Evolutionary conservation across 2,329 filamentous ascomycete species (phyloP), one percentile per base, ranked within the genome.

Genomic region (Hypocreales sp.): DNA sequence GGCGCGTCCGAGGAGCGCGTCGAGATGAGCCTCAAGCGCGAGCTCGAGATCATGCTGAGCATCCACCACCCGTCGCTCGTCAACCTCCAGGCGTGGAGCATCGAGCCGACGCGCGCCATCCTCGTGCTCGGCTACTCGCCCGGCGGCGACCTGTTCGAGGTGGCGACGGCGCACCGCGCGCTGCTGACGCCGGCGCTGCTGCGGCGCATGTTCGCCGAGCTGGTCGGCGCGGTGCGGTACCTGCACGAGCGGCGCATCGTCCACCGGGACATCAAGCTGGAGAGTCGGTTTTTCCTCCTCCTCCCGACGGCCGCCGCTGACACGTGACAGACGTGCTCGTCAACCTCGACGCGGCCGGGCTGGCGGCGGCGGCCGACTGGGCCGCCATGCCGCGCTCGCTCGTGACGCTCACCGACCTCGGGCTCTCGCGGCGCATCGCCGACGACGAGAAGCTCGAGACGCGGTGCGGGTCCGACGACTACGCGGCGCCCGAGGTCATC

Each of bases 251-350:
- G 80, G 41, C 76, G 72, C 39, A 93, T 98, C 46, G 87, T 95
- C 29, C 90, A 98, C 49, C 74, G 90, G 33, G 90, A 98, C 51
- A 92, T 98, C 53, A 98, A 98, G 57, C 74, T 98, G 32, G 90
- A 98, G 62, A 69, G 81, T 90, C 67, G 55, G 75, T 63, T 20
- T 25, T 13, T 11, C 8, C 7, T 5, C 13, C 10, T 13, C 12
- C 5, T 8, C 15, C 11, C 25, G 14, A 8, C 2, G n/a, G n/a
- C n/a, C n/a, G n/a, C n/a, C n/a, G 29, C 31, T 31, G 9, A 29
- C 24, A 29, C 22, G 22, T n/a, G n/a, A 2, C 45, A 92, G 83
- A 95, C 50, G 82, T 94, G 22, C 73, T 98, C 17, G 79, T 95
- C 42, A 95, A 93, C 46, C 63, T 93, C 25, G 71, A 79, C 0